Percentiles rank a stretch among this genome's conserved stretches.
Evolutionary conservation across 345 rosid genomes (phyloP).

Genomic region (Geranium brycei): DNA sequence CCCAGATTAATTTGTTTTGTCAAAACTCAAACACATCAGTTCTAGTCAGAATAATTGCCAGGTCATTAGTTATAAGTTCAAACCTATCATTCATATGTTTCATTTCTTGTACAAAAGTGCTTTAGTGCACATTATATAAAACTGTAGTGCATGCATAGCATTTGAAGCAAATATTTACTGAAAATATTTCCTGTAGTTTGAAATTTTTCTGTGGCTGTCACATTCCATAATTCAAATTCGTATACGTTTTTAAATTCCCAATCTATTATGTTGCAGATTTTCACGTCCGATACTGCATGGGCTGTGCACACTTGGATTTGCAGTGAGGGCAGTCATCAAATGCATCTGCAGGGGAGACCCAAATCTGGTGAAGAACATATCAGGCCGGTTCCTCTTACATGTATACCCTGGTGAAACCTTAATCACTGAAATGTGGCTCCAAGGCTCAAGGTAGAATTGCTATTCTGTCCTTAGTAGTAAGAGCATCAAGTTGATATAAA

Average conservation of each 20-base stretch:
- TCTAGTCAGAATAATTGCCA: neutral
- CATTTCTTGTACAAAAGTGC: no score
- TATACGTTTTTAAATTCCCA: neutral
- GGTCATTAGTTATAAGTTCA: no score
- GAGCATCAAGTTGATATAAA: neutral
- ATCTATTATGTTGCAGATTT: conserved; percentile 29
- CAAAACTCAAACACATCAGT: neutral
- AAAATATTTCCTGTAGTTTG: neutral
- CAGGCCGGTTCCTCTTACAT: conserved; percentile 61
- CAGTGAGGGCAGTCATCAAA: conserved; percentile 70
- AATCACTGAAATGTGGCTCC: conserved; percentile 76
- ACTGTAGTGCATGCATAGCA: no score
- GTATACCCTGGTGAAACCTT: conserved; percentile 80
- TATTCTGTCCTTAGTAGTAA: neutral
- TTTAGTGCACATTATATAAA: neutral
- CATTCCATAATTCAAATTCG: neutral
- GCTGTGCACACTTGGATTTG: conserved; percentile 70
- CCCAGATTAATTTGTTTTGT: neutral
- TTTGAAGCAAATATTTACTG: no score
- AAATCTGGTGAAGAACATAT: conserved; percentile 40
- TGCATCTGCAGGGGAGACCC: conserved; percentile 63
- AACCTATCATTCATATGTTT: no score
- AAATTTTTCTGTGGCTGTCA: neutral
- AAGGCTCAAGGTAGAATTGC: conserved; percentile 45
- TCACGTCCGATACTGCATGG: conserved; percentile 82